These are phyloP conservation scores for Aspergillus candidus DNA, from an alignment of 2,329 filamentous ascomycete genomes.

Conservation along the genomic window DNA sequence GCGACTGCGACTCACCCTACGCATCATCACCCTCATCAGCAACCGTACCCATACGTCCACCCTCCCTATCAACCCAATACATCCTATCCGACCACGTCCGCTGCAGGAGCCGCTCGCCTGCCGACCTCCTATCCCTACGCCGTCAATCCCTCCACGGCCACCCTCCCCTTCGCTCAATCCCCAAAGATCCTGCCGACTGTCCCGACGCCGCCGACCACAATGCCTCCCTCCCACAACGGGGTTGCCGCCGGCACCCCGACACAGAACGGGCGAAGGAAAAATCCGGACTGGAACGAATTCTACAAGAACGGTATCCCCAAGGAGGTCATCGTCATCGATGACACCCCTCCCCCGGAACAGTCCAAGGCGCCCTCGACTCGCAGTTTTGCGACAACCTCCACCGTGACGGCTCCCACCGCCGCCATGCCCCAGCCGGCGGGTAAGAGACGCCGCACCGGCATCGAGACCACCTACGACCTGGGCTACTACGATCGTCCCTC, in stretches of 20 bases:
- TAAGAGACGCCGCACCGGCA: conserved; percentile 69
- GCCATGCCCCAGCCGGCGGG: conserved; percentile 40
- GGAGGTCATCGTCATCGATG: conserved; percentile 75
- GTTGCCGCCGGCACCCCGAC: conserved; percentile 33
- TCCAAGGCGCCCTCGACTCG: conserved; percentile 17
- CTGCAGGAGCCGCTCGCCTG: conserved; percentile 36
- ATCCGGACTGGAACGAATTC: conserved; percentile 72
- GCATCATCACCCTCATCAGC: conserved; percentile 49
- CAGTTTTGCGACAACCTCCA: conserved; percentile 16
- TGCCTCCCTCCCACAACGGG: conserved; percentile 36
- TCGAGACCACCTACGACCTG: conserved; percentile 58
- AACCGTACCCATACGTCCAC: conserved; percentile 57
- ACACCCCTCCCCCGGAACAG: conserved; percentile 53
- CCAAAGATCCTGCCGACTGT: conserved; percentile 31
- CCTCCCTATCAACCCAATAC: conserved; percentile 50
- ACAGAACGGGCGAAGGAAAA: conserved; percentile 45
- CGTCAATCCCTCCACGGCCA: conserved; percentile 28
- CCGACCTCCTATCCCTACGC: conserved; percentile 41
- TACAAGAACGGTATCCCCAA: conserved; percentile 78
- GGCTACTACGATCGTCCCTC: conserved; percentile 65
- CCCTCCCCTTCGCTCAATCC: conserved; percentile 29
- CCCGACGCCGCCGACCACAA: conserved; percentile 30
- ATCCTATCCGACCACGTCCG: conserved; percentile 46
- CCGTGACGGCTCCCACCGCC: conserved; percentile 23
- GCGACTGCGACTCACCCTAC: conserved; percentile 66